A percentile compares a stretch with the other conserved stretches of the same genome.
Evolutionary conservation across 108 stramenopile species (phyloP).

Genomic region (Heterococcus sp.): DNA sequence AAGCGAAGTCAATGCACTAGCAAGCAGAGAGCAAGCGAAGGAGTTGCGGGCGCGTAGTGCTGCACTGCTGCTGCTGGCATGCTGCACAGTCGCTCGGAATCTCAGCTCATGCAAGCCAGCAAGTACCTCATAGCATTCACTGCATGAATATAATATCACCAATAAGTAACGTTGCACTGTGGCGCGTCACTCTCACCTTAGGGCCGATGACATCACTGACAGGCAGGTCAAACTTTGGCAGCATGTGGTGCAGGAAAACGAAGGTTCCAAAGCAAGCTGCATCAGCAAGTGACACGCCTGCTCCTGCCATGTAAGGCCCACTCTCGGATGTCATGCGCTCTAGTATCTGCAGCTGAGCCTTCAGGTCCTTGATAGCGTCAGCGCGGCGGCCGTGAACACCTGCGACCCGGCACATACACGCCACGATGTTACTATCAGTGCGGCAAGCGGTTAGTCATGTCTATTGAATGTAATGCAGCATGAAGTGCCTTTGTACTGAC

Average conservation of each 20-base stretch:
- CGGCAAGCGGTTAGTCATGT: too few relatives aligned
- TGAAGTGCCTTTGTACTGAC: too few relatives aligned
- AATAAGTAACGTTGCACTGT: not conserved
- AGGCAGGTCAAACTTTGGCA: slow-evolving; percentile 76
- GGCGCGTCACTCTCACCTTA: not conserved
- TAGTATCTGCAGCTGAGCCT: slow-evolving; percentile 53
- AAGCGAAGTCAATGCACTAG: too few relatives aligned
- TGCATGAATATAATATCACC: not conserved
- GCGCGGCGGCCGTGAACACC: slow-evolving; percentile 62
- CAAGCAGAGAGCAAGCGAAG: too few relatives aligned
- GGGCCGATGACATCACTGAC: slow-evolving; percentile 2
- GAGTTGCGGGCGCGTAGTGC: too few relatives aligned
- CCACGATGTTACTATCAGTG: too few relatives aligned
- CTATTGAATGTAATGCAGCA: too few relatives aligned
- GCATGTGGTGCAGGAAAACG: slow-evolving; percentile 77
- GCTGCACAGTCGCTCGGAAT: not conserved
- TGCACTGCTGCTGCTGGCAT: not conserved
- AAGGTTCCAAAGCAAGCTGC: slow-evolving; percentile 81
- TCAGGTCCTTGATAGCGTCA: slow-evolving; percentile 63
- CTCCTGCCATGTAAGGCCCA: slow-evolving; percentile 74
- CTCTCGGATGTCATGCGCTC: slow-evolving; percentile 59
- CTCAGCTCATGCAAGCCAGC: too few relatives aligned
- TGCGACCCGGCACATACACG: not conserved
- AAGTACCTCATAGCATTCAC: not conserved
- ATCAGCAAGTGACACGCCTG: slow-evolving; percentile 83